phyloP scores from a whole-genome alignment of 192 early-diverging fungal genomes.

The Gamsiella multidivaricata region DNA sequence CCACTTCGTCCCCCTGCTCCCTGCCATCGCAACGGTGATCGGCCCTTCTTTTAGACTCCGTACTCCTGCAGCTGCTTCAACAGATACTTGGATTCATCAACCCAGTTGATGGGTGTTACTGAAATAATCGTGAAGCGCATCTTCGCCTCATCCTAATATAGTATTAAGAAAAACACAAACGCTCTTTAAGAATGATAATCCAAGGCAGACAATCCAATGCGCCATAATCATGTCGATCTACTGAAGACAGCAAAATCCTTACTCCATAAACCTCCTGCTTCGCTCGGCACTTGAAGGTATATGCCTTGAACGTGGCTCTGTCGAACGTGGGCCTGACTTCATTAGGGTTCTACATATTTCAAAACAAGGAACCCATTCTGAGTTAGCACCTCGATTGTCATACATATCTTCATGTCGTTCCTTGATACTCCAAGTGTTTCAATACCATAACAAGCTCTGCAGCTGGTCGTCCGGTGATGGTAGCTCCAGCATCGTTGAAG shows the following conservation, averaged over 20 bases:
- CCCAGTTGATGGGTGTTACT: conserved; percentile 67
- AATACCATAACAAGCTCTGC: conserved; percentile 65
- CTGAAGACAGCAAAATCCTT: conserved; percentile 6
- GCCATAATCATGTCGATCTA: neutral
- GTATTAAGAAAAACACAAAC: conserved; percentile 19
- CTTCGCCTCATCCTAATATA: conserved; percentile 61
- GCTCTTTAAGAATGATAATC: conserved; percentile 2
- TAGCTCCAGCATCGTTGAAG: conserved; percentile 86
- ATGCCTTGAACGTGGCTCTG: conserved; percentile 74
- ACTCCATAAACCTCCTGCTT: conserved; percentile 88
- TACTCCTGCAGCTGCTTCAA: conserved; percentile 38
- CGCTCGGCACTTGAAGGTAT: conserved; percentile 79
- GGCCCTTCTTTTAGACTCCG: conserved; percentile 28
- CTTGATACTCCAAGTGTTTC: too few relatives aligned
- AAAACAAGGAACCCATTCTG: neutral
- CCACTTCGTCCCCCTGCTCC: too few relatives aligned
- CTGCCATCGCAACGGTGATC: too few relatives aligned
- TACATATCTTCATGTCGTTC: too few relatives aligned
- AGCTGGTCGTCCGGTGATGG: conserved; percentile 77
- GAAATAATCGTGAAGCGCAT: conserved; percentile 62
- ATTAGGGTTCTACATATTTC: conserved; percentile 35
- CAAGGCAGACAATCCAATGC: neutral
- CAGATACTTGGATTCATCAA: conserved; percentile 57
- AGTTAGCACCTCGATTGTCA: too few relatives aligned
- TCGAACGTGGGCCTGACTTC: conserved; percentile 63